Evolutionary conservation across 2,329 filamentous ascomycete species (phyloP).

Genomic region (Lizonia empirigonia): DNA sequence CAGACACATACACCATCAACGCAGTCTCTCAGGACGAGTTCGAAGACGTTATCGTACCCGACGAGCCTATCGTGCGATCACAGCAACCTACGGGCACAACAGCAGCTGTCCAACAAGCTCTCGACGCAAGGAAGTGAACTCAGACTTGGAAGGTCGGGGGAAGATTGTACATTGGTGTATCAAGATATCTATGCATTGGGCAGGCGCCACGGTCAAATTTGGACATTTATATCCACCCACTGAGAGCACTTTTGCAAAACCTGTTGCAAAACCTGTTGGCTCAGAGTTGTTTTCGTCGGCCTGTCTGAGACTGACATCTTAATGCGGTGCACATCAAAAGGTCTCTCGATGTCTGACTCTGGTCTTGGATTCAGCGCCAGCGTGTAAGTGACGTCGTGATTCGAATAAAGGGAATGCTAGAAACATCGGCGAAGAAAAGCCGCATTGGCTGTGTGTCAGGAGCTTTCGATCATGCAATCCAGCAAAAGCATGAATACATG

Average conservation of each 20-base stretch:
- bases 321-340: background rate
- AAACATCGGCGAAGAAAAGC: background rate
- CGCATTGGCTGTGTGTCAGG: background rate
- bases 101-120: conserved; percentile 38
- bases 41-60: conserved; percentile 90
- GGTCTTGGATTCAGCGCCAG: background rate
- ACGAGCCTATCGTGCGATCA: conserved; percentile 63
- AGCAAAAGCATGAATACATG: background rate
- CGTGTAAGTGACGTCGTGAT: background rate
- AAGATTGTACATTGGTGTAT: conserved; percentile 34
- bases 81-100: conserved; percentile 35
- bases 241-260: conserved; percentile 11
- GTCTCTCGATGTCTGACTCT: background rate
- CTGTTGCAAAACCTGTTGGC: background rate
- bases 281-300: too few species aligned
- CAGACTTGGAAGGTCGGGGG: background rate
- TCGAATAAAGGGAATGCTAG: background rate
- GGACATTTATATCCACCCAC: conserved; percentile 23
- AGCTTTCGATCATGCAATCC: background rate
- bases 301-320: too few species aligned
- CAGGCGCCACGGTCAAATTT: conserved; percentile 32
- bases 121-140: conserved; percentile 36
- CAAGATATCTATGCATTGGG: conserved; percentile 37
- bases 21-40: conserved; percentile 97
- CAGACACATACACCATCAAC: conserved; percentile 74